Base-by-base conservation (phyloP, 371 early-diverging fungal genomes). In the Mortierella sp. region DNA sequence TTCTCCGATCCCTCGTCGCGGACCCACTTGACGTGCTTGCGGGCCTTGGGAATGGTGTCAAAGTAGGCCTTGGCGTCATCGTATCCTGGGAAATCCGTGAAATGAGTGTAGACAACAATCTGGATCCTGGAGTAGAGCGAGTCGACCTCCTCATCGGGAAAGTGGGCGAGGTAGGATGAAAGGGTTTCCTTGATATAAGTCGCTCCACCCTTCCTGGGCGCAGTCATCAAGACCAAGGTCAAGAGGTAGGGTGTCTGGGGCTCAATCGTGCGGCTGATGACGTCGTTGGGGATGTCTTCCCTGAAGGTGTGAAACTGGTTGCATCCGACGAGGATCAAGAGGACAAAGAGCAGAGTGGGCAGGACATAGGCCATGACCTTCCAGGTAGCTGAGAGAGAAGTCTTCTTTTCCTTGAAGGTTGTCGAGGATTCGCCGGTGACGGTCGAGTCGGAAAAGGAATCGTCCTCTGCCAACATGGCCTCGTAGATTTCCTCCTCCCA, bases 81-180 rank as follows among this genome's bases (percentile, higher is more conserved):
- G 73, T 84, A 93, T 46, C 90, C 89, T 29, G 89, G 49, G 75
- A 91, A 92, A 41, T 92, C 87, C 48, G 91, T 84, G 71, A 92
- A 93, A 56, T 93, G 92, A 21, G 93, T 93, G 74, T 93, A 93
- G 5, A 92, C 89, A n/a, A 91, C 84, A 38, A 91, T 89, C 76
- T 91, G 90, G 44, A 91, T 88, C 54, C 92, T 89, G 51, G 81
- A 76, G 72, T 92, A 91, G 27, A 92, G 88, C 8, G 91, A 90
- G 29, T 82, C 83, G 1, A 87, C 82, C 0, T 80, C 79, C 12
- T 91, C 92, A 41, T 90, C 79, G 12, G 91, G 91, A 89, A 92
- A 92, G 70, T 91, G 88, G n/a, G 76, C 77, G 27, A 93, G 82
- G 72, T 92, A 93, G 2, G 92, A 91, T 7, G 90, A 83, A 0